Evolutionary conservation across 208 protist genomes (phyloP), one percentile per base, ranked within the genome.

Genomic region (Leptomonas seymouri): DNA sequence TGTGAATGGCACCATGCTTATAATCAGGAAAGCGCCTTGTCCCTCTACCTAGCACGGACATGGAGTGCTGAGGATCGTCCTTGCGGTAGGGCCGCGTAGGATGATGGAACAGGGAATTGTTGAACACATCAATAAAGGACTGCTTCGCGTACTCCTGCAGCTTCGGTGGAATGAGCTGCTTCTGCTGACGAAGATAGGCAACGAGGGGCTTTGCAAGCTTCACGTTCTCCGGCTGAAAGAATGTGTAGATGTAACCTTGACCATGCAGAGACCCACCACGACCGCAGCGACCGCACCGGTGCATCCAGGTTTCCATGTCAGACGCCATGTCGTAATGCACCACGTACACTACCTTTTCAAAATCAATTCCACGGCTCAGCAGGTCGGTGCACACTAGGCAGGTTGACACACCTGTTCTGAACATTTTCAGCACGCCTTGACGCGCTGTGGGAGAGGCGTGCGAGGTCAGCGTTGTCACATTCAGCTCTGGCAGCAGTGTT

Each of bases 361-460:
- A 99, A 80, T 99, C 98, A 41, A 98, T 86, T 25, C 95, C 98
- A 46, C 99, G 92, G 3, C 98, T 99, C 23, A 98, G 95, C 23
- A 99, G 93, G 84, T 99, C 98, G 20, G 99, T 99, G 74, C 88
- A 98, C 6, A 99, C 70, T 1, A 99, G 90, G 25, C 98, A 83
- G 50, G 75, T 93, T 15, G 84, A 95, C 28, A 97, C 80, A 45
- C 98, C 98, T 3, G 67, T 85, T 27, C 89, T 45, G 71, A 99
- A 99, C 64, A 97, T 90, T 56, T 96, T 84, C 60, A 99, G 82
- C 18, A 83, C 84, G 0, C 82, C 86, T 8, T 79, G 64, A 18
- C 85, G 83, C 41, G 76, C 88, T 28, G 80, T 84, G 20, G 73
- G 51, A n/a, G 82, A 90, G 62, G 78, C 59, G 50, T 78, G 83